Evolutionary conservation across 768 basidiomycete species (phyloP), one percentile per base, ranked within the genome.

Genomic region (Lactarius sp.): DNA sequence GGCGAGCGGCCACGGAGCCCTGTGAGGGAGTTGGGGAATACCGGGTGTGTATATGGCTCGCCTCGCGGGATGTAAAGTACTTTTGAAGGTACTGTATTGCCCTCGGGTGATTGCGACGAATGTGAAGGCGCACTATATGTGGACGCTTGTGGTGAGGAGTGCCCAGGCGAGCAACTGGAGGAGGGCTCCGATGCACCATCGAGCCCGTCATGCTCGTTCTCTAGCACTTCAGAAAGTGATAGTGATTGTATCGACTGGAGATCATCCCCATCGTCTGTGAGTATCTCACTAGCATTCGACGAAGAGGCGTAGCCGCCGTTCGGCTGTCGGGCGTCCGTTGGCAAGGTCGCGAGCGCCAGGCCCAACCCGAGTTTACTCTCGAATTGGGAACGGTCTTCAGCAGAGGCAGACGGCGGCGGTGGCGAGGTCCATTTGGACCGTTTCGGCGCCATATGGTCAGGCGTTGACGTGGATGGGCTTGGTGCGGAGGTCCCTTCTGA

Each of bases 361-460:
- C 87, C 79, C 55, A 81, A 79, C 22, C 83, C 90, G 13, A 92
- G 78, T 56, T 85, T 79, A 62, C 79, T 81, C 71, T 90, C 86
- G 69, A 89, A 92, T 20, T 84, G 75, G 2, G 81, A 79, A 52
- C 83, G 88, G 67, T 83, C 88, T 27, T 80, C 81, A 10, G 82
- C 78, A 0, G 90, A 79, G 1, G 90, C 91, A 69, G 87, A 88
- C 1, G 85, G 83, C 4, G 90, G 88, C 31, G 91, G 90, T 9
- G 90, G 90, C 67, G 88, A 91, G 2, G 90, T 92, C 91, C 90
- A 92, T 73, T 88, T 87, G 37, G 82, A 78, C 36, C 90, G 83
- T 70, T 81, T 86, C 1, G 91, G 88, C 18, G 88, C 90, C 91
- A 92, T 90, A 68, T 90, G 88, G 61, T 86, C 72, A 36, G 60